Conservation (phyloP, 164 flowering plant genomes). For the grape (Vitis vinifera) region ASM3070453v1 NC_081818.1:26661001-26661500, state of each 20-base stretch:
- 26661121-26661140: slow-evolving; percentile 80
- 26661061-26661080: slow-evolving; percentile 85
- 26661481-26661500: slow-evolving; percentile 54
- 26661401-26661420: slow-evolving; percentile 55
- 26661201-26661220: slow-evolving; percentile 92
- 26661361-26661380: slow-evolving; percentile 64
- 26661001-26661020: slow-evolving; percentile 73
- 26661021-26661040: slow-evolving; percentile 93
- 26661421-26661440: slow-evolving; percentile 87
- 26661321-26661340: slow-evolving; percentile 68
- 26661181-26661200: slow-evolving; percentile 98
- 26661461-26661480: slow-evolving; percentile 68
- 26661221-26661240: slow-evolving; percentile 95
- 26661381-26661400: slow-evolving; percentile 56
- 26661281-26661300: slow-evolving; percentile 69
- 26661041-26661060: slow-evolving; percentile 86
- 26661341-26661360: slow-evolving; percentile 56
- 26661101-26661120: slow-evolving; percentile 86
- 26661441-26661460: slow-evolving; percentile 65
- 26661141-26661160: slow-evolving; percentile 83
- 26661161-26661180: slow-evolving; percentile 94
- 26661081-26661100: slow-evolving; percentile 71
- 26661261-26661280: slow-evolving; percentile 71
- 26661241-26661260: slow-evolving; percentile 58
- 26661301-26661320: slow-evolving; percentile 87